phyloP scores from a whole-genome alignment of 1,284 basidiomycete genomes.

The Singerocomus inundabilis region DNA sequence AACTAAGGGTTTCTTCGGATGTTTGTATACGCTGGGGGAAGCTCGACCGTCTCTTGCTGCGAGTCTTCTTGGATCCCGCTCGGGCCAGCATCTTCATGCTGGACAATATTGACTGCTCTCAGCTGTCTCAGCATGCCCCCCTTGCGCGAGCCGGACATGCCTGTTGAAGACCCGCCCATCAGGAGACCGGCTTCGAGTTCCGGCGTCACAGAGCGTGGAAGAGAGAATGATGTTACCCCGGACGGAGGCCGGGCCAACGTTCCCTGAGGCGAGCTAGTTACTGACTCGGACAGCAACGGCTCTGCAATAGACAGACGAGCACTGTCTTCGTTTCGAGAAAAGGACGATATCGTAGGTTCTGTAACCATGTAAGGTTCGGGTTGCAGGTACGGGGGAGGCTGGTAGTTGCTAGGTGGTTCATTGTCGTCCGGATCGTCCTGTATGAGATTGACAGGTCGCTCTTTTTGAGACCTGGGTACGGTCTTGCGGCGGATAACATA shows the following conservation, averaged over 20 bases:
- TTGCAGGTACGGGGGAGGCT: slow-evolving; percentile 63
- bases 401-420: slow-evolving; percentile 34
- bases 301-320: slow-evolving; percentile 21
- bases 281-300: slow-evolving; percentile 22
- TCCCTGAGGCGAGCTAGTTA: slow-evolving; percentile 11
- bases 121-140: slow-evolving; percentile 42
- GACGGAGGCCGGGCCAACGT: slow-evolving; percentile 22
- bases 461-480: slow-evolving; percentile 41
- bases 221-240: slow-evolving; percentile 20
- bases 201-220: slow-evolving; percentile 25
- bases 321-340: slow-evolving; percentile 25
- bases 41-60: slow-evolving; percentile 69
- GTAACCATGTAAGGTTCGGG: slow-evolving; percentile 73
- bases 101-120: slow-evolving; percentile 73
- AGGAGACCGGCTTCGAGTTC: slow-evolving; percentile 29
- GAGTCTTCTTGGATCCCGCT: slow-evolving; percentile 35
- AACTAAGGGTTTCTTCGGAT: slow-evolving; percentile 33
- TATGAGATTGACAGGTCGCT: slow-evolving; percentile 62
- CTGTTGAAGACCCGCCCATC: slow-evolving; percentile 13
- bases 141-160: slow-evolving; percentile 42
- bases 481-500: slow-evolving; percentile 53
- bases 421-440: slow-evolving; percentile 57
- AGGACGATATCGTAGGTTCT: slow-evolving; percentile 49
- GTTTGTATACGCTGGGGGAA: slow-evolving; percentile 78
- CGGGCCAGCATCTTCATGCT: slow-evolving; percentile 75